phyloP scores from a whole-genome alignment of 75 land plant genomes.

The Isoetes taiwanensis region DNA sequence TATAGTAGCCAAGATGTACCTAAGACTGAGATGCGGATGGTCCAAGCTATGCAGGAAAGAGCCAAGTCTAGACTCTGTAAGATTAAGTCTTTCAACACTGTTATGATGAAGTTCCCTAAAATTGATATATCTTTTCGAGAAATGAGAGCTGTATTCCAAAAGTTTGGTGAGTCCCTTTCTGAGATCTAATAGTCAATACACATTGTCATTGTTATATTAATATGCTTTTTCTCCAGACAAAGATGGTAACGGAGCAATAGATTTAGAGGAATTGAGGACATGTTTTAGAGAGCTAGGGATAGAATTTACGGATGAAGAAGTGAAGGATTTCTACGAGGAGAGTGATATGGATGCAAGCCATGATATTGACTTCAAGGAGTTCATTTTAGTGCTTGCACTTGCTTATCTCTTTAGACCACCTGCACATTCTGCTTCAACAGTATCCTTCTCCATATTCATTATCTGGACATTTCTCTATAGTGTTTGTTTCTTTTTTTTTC shows the following conservation, averaged over 20 bases:
- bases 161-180: not conserved
- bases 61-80: not conserved
- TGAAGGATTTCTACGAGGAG: not conserved
- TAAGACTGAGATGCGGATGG: constrained; percentile 5
- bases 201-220: not conserved
- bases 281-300: not conserved
- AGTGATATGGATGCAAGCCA: not conserved
- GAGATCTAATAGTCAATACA: not conserved
- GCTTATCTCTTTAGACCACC: not conserved
- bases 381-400: not conserved
- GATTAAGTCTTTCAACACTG: not conserved
- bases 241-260: not conserved
- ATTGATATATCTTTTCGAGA: not conserved
- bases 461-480: not conserved
- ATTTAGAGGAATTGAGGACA: not conserved
- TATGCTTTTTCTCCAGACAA: too few species aligned
- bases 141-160: not conserved
- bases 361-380: not conserved
- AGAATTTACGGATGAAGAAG: not conserved
- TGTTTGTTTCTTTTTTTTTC: not conserved
- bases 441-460: constrained; percentile 30
- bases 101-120: not conserved
- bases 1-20: too few species aligned
- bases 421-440: too few species aligned
- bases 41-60: not conserved